Conservation (phyloP, 352 stramenopile genomes). For the Globisporangium spinosum region DNA sequence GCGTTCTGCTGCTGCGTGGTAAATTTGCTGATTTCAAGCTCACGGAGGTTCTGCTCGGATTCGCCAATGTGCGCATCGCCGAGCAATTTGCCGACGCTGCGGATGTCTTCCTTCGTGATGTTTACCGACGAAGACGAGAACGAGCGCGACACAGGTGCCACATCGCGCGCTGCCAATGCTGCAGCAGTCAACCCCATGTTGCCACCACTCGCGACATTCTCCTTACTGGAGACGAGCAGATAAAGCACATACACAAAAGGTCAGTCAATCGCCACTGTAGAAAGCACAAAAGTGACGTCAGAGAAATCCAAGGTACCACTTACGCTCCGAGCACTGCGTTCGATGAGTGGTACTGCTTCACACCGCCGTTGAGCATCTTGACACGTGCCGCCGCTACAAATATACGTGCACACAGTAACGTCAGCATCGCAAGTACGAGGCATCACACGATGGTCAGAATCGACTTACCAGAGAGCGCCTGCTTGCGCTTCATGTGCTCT, state of each 20-base stretch:
- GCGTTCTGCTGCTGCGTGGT: conserved; percentile 21
- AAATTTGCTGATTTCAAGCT: conserved; percentile 79
- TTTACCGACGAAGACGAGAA: conserved; percentile 66
- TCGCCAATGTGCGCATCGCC: conserved; percentile 80
- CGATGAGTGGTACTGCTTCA: conserved; percentile 73
- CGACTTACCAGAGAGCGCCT: conserved; percentile 53
- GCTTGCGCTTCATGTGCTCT: conserved; percentile 64
- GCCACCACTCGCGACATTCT: conserved; percentile 29
- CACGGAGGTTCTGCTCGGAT: conserved; percentile 70
- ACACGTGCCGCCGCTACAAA: conserved; percentile 54
- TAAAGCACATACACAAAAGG: background rate
- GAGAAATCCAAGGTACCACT: background rate
- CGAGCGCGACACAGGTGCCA: conserved; percentile 33
- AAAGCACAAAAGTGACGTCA: background rate
- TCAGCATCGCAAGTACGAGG: background rate
- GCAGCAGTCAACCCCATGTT: conserved; percentile 29
- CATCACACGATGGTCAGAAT: background rate
- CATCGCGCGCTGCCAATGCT: conserved; percentile 28
- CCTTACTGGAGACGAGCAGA: conserved; percentile 29
- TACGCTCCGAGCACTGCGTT: conserved; percentile 50
- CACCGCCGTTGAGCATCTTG: conserved; percentile 59
- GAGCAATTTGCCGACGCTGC: conserved; percentile 53
- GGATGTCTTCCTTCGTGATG: conserved; percentile 84
- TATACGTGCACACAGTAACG: conserved; percentile 5
- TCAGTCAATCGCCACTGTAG: background rate